Evolutionary conservation across 176 grass and related monocot species (phyloP), one percentile per base, ranked within the genome.

Genomic region (Oryza meridionalis): DNA sequence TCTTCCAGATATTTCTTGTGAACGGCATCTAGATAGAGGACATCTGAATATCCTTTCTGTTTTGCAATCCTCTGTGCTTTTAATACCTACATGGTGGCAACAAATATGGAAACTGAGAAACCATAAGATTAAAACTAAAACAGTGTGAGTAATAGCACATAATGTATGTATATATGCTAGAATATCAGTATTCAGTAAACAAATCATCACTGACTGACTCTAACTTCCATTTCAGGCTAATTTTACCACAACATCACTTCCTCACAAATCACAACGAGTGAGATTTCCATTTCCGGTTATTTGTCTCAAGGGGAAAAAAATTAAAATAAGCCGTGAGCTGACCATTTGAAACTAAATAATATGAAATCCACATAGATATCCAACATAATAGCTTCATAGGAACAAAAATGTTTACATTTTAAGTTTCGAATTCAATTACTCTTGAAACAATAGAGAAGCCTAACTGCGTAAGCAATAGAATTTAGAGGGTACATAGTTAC

Each of bases 1-100:
- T 97, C 95, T 83, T 97, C 95, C 27, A 94, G 84, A 70, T 97
- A 97, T 81, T 90, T 97, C 62, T 97, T 92, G 38, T 94, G 84
- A 84, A 92, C 82, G 22, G 90, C 88, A 37, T 97, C 95, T 73
- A 97, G 85, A 84, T 97, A 97, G 55, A 97, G 81, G 65, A 94
- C 95, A 72, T 97, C 95, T 80, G 95, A 97, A 82, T 93, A 97
- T 66, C 92, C 92, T 82, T 91, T 97, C 68, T 84, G 86, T 72
- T 94, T 94, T 19, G 92, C 92, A 78, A 81, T 84, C 81, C 89
- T 94, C 61, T 97, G 95, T 11, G 95, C 95, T 78, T 90, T 94
- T 44, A 97, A 45, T 58, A 97, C 95, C 95, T 97, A 88, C 22
- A 88, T 46, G 26, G 25, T 25, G 72, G 78, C 59, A 10, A 84